These are phyloP conservation scores for Lunasporangiospora selenospora DNA, from an alignment of 192 early-diverging fungal genomes.

Conservation along the genomic window DNA sequence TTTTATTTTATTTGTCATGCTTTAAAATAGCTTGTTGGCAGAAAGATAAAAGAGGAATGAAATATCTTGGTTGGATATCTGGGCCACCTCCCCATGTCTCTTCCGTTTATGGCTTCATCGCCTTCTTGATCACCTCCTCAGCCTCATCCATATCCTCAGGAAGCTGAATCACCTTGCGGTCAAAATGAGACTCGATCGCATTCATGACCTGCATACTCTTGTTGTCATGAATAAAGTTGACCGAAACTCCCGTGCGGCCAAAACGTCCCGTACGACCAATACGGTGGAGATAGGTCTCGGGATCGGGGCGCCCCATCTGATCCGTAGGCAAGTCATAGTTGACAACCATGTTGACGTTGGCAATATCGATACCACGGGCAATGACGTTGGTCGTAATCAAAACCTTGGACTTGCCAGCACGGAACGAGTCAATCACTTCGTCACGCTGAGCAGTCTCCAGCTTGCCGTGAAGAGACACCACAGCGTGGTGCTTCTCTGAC, in stretches of 20 bases:
- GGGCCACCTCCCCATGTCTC: too few species aligned
- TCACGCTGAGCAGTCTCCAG: conserved; percentile 83
- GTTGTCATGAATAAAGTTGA: conserved; percentile 94
- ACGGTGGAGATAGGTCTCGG: conserved; percentile 96
- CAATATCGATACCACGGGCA: conserved; percentile 97
- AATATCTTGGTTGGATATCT: too few species aligned
- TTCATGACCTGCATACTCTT: conserved; percentile 79
- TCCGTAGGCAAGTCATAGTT: conserved; percentile 96
- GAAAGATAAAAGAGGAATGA: too few species aligned
- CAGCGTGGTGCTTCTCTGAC: conserved; percentile 82
- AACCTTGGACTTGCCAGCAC: conserved; percentile 89
- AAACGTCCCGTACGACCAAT: conserved; percentile 98
- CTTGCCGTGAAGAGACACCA: conserved; percentile 86
- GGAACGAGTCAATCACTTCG: conserved; percentile 91
- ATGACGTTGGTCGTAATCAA: conserved; percentile 97
- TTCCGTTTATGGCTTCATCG: too few species aligned
- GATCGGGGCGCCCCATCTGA: conserved; percentile 69
- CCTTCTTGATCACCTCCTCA: conserved; percentile 88
- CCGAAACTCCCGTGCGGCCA: conserved; percentile 90
- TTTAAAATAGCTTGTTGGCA: too few species aligned
- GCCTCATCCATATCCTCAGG: conserved; percentile 83
- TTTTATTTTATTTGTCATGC: too few species aligned
- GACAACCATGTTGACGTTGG: conserved; percentile 93
- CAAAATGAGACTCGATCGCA: conserved; percentile 83
- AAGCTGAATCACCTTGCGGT: conserved; percentile 78